phyloP scores from a whole-genome alignment of 805 yeast species.

The Ogataea philodendri region DNA sequence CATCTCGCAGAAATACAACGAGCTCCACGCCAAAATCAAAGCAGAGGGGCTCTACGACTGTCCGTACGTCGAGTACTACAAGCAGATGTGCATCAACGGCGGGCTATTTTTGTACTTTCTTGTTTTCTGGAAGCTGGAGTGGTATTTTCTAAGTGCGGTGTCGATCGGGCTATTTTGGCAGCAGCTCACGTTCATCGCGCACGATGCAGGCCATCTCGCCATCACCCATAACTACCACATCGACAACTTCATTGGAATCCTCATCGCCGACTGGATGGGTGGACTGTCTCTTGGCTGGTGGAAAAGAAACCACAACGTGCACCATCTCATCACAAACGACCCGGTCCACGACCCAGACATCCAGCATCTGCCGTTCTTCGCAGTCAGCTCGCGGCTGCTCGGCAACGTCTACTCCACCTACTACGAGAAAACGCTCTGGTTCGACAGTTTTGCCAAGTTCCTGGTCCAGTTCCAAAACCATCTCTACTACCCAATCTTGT shows the following conservation, averaged over 20 bases:
- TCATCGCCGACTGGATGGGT: slow-evolving; percentile 78
- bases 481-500: slow-evolving; percentile 72
- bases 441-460: slow-evolving; percentile 60
- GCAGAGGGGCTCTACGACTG: slow-evolving; percentile 67
- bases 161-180: slow-evolving; percentile 81
- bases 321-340: slow-evolving; percentile 86
- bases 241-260: slow-evolving; percentile 72
- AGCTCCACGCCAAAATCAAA: slow-evolving; percentile 54
- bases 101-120: slow-evolving; percentile 51
- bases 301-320: slow-evolving; percentile 93
- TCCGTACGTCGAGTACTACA: slow-evolving; percentile 67
- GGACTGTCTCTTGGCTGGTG: slow-evolving; percentile 93
- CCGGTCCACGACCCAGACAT: slow-evolving; percentile 94
- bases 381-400: slow-evolving; percentile 71
- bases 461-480: slow-evolving; percentile 65
- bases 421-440: slow-evolving; percentile 64
- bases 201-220: slow-evolving; percentile 85
- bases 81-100: slow-evolving; percentile 62
- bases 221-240: slow-evolving; percentile 76
- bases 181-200: slow-evolving; percentile 82
- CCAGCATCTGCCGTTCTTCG: slow-evolving; percentile 89
- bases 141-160: slow-evolving; percentile 57
- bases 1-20: slow-evolving; percentile 56
- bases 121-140: slow-evolving; percentile 44
- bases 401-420: slow-evolving; percentile 74